These are phyloP conservation scores for Suhomyces sp. DNA, from an alignment of 805 yeast genomes.

Conservation along the genomic window DNA sequence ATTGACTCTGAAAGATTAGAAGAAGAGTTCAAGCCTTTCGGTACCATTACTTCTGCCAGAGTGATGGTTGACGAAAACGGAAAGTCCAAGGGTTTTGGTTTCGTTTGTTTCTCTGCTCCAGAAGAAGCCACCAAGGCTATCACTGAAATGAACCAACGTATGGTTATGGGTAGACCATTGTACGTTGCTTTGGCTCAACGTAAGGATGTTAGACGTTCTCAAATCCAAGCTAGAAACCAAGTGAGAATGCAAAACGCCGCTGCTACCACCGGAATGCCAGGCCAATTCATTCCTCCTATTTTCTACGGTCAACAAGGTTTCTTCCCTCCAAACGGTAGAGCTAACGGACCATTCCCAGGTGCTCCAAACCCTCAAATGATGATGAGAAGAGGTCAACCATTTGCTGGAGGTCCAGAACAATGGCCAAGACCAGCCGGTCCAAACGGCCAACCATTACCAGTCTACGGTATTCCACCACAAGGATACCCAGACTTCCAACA, in stretches of 20 bases:
- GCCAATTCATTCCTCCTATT: constrained; percentile 85
- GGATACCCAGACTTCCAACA: constrained; percentile 52
- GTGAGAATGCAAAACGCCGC: constrained; percentile 97
- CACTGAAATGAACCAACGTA: constrained; percentile 96
- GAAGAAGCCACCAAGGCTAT: constrained; percentile 99
- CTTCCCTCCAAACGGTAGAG: constrained; percentile 83
- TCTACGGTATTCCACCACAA: constrained; percentile 83
- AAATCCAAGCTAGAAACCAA: constrained; percentile 96
- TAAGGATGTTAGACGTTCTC: constrained; percentile 95
- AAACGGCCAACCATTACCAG: constrained; percentile 80
- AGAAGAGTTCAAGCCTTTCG: constrained; percentile 91
- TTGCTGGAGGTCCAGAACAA: constrained; percentile 59
- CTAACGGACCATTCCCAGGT: constrained; percentile 69
- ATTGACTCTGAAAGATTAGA: constrained; percentile 87
- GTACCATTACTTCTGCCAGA: constrained; percentile 92
- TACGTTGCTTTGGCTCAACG: constrained; percentile 99
- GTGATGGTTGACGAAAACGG: constrained; percentile 94
- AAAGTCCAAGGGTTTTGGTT: constrained; percentile 97
- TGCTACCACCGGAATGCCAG: constrained; percentile 80
- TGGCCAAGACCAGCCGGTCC: constrained; percentile 67
- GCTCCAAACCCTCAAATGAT: constrained; percentile 74
- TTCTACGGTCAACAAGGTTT: constrained; percentile 84
- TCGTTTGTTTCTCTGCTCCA: constrained; percentile 95
- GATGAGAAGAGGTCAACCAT: constrained; percentile 68
- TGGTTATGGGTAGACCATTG: constrained; percentile 92